Conservation (phyloP, 2,329 filamentous ascomycete species). For the Aspergillus luchuensis region DNA sequence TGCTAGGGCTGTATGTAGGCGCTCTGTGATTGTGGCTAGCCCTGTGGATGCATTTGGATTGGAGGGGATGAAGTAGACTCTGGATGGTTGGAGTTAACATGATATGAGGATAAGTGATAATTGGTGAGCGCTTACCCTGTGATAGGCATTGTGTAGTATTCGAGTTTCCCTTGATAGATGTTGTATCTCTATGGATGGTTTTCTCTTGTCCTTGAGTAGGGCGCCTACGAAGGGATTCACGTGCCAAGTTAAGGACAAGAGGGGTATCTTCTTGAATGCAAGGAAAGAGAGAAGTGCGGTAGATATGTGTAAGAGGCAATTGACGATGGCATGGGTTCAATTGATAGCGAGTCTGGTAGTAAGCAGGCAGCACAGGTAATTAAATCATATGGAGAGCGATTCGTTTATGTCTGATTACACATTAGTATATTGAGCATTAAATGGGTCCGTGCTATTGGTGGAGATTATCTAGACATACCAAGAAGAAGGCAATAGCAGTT, state of each 20-base stretch:
- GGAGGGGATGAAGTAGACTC: constrained; percentile 47
- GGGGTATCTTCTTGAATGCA: not conserved
- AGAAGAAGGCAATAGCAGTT: too few species aligned
- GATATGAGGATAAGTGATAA: not conserved
- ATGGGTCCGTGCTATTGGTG: not conserved
- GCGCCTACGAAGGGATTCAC: not conserved
- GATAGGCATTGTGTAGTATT: constrained; percentile 31
- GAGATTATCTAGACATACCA: not conserved
- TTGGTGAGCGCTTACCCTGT: constrained; percentile 34
- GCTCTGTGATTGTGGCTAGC: constrained; percentile 38
- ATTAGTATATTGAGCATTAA: not conserved
- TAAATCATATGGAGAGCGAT: not conserved
- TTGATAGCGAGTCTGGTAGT: not conserved
- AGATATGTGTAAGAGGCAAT: too few species aligned
- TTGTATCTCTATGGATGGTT: not conserved
- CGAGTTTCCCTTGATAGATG: not conserved
- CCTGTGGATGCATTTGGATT: constrained; percentile 44
- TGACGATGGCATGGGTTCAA: not conserved
- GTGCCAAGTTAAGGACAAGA: not conserved
- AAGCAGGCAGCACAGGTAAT: not conserved
- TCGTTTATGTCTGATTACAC: not conserved
- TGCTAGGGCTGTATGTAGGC: constrained; percentile 39
- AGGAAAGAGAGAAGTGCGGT: not conserved
- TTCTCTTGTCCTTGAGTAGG: not conserved
- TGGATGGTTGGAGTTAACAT: constrained; percentile 24